Base-by-base conservation (phyloP, 176 grass and related monocot species). In the Oryza officinalis region DNA sequence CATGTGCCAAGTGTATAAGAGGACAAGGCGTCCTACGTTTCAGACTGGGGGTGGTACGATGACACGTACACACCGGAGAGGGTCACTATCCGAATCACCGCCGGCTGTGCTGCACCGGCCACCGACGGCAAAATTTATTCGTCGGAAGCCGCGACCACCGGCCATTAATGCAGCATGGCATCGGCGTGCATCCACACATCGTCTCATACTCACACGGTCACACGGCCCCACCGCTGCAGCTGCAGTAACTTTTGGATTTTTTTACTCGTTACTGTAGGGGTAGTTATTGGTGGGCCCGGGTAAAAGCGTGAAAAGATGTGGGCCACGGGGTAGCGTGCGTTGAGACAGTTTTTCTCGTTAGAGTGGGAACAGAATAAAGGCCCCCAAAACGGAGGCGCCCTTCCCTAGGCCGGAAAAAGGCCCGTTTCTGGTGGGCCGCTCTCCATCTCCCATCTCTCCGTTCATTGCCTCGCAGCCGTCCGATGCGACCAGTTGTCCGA, bases 281-380 rank as follows among this genome's bases (percentile, higher is more conserved):
- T 65, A 13, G 22, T 72, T 78, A 60, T 43, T n/a, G 35, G 63
- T 77, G 83, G 49, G 49, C 20, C 23, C 2, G 35, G 5, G 50
- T 31, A 33, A 17, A 57, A 54, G 49, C 49, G 17, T 20, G 30
- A 18, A 81, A 65, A 33, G 65, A 0, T 10, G 68, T 40, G 83
- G 65, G 69, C 28, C 14, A 20, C 8, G 46, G 8, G n/a, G 32
- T 8, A 73, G 74, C 83, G 88, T 86, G 83, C 45, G 84, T 69
- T 9, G 37, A 69, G 84, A 63, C 79, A 79, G 88, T 90, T 90
- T 90, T 90, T 86, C 84, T 90, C 67, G 88, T 90, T 90, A 61
- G 60, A 14, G 88, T 86, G 77, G 67, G 88, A 78, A 68, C 74
- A 38, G 88, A 76, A 65, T 38, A 83, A 86, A 86, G 59, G 65